These are phyloP conservation scores for Butyriboletus loyo DNA, from an alignment of 768 basidiomycete species.

Conservation along the genomic window DNA sequence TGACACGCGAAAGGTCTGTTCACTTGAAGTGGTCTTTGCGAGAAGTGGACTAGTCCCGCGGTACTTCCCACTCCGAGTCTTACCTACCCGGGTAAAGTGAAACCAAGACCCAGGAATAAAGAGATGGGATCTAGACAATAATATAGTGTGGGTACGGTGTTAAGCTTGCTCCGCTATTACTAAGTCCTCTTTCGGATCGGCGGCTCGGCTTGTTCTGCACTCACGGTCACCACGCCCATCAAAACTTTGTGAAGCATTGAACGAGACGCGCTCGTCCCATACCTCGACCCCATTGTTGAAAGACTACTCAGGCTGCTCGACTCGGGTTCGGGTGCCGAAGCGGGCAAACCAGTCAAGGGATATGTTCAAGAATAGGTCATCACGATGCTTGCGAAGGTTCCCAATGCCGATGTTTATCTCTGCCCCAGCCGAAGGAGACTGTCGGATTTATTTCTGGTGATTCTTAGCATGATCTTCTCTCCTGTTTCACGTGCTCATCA, in stretches of 20 bases:
- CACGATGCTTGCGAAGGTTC: conserved; percentile 73
- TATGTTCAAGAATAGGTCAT: conserved; percentile 89
- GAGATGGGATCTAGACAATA: too few species aligned
- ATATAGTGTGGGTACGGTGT: too few species aligned
- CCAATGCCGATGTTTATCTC: neutral
- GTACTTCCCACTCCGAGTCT: too few species aligned
- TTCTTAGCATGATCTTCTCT: conserved; percentile 73
- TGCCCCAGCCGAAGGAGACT: neutral
- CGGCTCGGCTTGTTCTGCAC: too few species aligned
- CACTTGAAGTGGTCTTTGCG: too few species aligned
- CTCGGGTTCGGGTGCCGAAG: conserved; percentile 43
- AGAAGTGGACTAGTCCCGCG: too few species aligned
- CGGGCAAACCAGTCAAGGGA: conserved; percentile 40
- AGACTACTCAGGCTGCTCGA: conserved; percentile 56
- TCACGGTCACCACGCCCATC: conserved; percentile 83
- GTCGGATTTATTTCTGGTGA: neutral
- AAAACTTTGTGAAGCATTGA: conserved; percentile 89
- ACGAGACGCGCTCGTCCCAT: conserved; percentile 66
- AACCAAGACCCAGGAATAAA: too few species aligned
- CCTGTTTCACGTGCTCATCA: conserved; percentile 67
- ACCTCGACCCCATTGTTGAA: conserved; percentile 77
- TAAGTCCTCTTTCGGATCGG: too few species aligned
- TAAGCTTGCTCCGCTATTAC: too few species aligned
- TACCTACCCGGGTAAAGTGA: too few species aligned
- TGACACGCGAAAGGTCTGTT: neutral